Conservation (phyloP, 805 yeast species). For the Yarrowia keelungensis region DNA sequence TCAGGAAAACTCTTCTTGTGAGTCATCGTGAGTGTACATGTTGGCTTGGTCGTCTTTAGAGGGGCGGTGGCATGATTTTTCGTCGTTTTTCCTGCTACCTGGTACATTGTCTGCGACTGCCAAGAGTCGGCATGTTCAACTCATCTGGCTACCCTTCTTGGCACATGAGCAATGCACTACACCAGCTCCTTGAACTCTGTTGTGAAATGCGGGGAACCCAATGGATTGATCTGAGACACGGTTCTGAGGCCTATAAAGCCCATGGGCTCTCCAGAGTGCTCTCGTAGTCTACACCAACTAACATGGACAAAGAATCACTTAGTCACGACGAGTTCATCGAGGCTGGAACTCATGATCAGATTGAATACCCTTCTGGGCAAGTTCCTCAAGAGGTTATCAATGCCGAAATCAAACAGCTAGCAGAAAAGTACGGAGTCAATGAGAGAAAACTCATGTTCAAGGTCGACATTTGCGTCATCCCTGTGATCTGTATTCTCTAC, state of each 20-base stretch:
- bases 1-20: background rate
- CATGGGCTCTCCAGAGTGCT: background rate
- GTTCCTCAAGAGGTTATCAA: slow-evolving; percentile 3
- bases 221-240: background rate
- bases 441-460: slow-evolving; percentile 66
- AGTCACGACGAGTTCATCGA: slow-evolving; percentile 21
- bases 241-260: background rate
- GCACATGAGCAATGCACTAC: slow-evolving; percentile 23
- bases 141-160: background rate
- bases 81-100: no score
- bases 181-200: slow-evolving; percentile 6
- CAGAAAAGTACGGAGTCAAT: slow-evolving; percentile 59
- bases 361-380: slow-evolving; percentile 3
- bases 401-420: slow-evolving; percentile 49
- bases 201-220: slow-evolving; percentile 15
- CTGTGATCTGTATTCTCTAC: slow-evolving; percentile 75
- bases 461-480: slow-evolving; percentile 71
- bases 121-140: background rate
- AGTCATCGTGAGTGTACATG: background rate
- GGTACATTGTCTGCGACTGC: background rate
- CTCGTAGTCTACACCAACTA: background rate
- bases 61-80: no score
- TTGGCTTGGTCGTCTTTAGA: no score
- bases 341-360: background rate
- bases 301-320: slow-evolving; percentile 19